Evolutionary conservation across 768 basidiomycete genomes (phyloP).

Genomic region (Psilocybe sp.): DNA sequence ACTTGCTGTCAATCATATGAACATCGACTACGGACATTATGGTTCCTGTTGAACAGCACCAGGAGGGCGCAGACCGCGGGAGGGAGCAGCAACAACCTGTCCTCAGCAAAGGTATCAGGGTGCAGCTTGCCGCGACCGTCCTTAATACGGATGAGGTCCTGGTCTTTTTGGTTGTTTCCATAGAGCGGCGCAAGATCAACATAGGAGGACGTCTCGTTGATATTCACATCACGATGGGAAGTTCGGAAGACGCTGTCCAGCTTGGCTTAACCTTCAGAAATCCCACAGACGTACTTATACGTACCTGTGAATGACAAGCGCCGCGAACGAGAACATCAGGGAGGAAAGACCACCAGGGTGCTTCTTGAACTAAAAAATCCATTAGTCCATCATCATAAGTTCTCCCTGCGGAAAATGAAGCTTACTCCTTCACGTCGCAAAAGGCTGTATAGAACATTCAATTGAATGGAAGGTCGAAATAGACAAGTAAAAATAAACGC

Average conservation of each 20-base stretch:
- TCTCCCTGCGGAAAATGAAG: slow-evolving; percentile 2
- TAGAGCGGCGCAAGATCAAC: slow-evolving; percentile 84
- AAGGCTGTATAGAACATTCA: slow-evolving; percentile 31
- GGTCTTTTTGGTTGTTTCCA: slow-evolving; percentile 63
- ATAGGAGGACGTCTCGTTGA: slow-evolving; percentile 86
- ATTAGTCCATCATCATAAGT: slow-evolving; percentile 4
- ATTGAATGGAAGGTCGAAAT: background rate
- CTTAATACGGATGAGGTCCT: slow-evolving; percentile 52
- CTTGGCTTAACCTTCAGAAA: slow-evolving; percentile 1
- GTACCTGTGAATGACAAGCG: slow-evolving; percentile 77
- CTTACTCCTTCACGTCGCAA: slow-evolving; percentile 67
- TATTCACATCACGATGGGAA: slow-evolving; percentile 56
- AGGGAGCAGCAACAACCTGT: slow-evolving; percentile 75
- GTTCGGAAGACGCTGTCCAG: slow-evolving; percentile 76
- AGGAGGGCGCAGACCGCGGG: slow-evolving; percentile 73
- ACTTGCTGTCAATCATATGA: background rate
- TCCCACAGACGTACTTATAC: slow-evolving; percentile 6
- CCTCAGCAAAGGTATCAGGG: slow-evolving; percentile 78
- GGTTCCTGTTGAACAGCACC: slow-evolving; percentile 87
- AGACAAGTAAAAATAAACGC: slow-evolving; percentile 15
- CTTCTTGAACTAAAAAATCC: slow-evolving; percentile 50
- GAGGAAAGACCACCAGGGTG: slow-evolving; percentile 81
- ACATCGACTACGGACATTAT: slow-evolving; percentile 56
- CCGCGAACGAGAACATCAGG: slow-evolving; percentile 80
- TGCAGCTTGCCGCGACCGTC: slow-evolving; percentile 65